These are phyloP conservation scores for Cyclotella cryptica DNA, from an alignment of 108 stramenopile species.

Conservation along the genomic window DNA sequence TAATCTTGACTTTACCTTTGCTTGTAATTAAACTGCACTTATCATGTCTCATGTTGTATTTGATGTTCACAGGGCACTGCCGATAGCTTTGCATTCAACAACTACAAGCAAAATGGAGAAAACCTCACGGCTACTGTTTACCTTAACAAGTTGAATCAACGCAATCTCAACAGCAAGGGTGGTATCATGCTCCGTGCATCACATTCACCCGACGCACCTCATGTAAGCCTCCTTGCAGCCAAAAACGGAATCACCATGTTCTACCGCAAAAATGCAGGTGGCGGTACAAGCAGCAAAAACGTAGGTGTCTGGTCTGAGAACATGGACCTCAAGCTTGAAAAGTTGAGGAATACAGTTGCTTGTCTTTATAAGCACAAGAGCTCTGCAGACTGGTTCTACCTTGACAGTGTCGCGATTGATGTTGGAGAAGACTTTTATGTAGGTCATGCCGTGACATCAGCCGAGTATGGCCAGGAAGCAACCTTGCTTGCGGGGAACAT, in stretches of 20 bases:
- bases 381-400: constrained; percentile 18
- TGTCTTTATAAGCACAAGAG: constrained; percentile 27
- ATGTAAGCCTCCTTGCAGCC: constrained; percentile 27
- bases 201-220: constrained; percentile 10
- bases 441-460: constrained; percentile 37
- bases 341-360: constrained; percentile 15
- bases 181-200: constrained; percentile 36
- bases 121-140: constrained; percentile 19
- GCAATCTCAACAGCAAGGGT: constrained; percentile 25
- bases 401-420: constrained; percentile 24
- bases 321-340: constrained; percentile 24
- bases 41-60: background rate
- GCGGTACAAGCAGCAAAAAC: constrained; percentile 17
- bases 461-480: constrained; percentile 17
- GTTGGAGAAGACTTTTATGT: constrained; percentile 13
- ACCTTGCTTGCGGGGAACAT: constrained; percentile 15
- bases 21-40: background rate
- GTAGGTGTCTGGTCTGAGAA: constrained; percentile 30
- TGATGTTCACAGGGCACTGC: constrained; percentile 14
- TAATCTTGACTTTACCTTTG: background rate
- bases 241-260: constrained; percentile 32
- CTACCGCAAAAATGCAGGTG: constrained; percentile 8
- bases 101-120: constrained; percentile 25
- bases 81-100: constrained; percentile 29
- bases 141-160: constrained; percentile 13